Percentiles rank a stretch among this genome's conserved stretches.
Conservation (phyloP, 2,329 filamentous ascomycete species). For the Calonectria montana region DNA sequence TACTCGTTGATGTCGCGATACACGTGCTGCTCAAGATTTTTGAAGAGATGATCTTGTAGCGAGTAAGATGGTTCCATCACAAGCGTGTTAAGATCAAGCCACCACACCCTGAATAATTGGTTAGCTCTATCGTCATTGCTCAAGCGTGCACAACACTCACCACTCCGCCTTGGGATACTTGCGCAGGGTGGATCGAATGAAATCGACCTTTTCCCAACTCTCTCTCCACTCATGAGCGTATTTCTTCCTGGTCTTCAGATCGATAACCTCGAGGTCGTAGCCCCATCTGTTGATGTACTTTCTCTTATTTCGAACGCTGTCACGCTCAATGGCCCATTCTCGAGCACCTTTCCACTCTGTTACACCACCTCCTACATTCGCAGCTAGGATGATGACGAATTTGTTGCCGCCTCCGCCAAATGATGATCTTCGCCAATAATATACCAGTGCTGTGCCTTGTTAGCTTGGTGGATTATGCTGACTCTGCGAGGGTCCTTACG, state of each 20-base stretch:
- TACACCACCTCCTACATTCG: conserved; percentile 94
- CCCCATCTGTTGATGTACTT: conserved; percentile 90
- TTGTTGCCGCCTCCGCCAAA: conserved; percentile 87
- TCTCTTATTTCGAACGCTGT: conserved; percentile 95
- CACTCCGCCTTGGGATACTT: conserved; percentile 98
- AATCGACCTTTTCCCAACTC: conserved; percentile 99
- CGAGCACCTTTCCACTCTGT: conserved; percentile 99
- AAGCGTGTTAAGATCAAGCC: conserved; percentile 97
- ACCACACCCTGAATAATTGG: conserved; percentile 88
- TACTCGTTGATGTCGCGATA: conserved; percentile 97
- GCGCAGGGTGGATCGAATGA: conserved; percentile 85
- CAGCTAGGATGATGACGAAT: conserved; percentile 91
- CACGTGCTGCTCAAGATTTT: conserved; percentile 76
- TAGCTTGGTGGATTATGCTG: background rate
- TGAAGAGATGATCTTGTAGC: conserved; percentile 90
- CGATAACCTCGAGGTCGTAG: conserved; percentile 94
- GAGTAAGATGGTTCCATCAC: conserved; percentile 97
- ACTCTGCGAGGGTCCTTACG: conserved; percentile 53
- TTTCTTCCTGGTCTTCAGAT: conserved; percentile 98
- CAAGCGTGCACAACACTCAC: conserved; percentile 63
- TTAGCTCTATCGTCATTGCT: conserved; percentile 20
- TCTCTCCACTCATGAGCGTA: conserved; percentile 99
- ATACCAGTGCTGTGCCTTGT: conserved; percentile 58
- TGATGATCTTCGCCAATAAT: conserved; percentile 77
- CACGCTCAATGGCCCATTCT: conserved; percentile 98